phyloP scores from a whole-genome alignment of 75 land plant genomes.

The Azolla pinnata region DNA sequence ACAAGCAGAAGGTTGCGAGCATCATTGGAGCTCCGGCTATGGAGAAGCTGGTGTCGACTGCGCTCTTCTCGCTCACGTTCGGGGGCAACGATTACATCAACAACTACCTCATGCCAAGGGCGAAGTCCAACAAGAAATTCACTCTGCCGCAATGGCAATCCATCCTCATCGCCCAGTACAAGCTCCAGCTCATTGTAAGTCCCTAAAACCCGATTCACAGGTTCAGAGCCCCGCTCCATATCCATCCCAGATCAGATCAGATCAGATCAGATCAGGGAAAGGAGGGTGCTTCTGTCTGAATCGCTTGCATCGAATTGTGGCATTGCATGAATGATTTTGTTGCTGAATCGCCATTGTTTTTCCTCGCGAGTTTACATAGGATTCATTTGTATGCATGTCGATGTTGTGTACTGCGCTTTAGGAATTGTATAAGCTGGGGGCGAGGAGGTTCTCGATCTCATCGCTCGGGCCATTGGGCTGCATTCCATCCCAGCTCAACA shows the following conservation, averaged over 20 bases:
- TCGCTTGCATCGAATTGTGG: too few relatives aligned
- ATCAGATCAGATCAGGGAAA: too few relatives aligned
- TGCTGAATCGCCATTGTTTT: too few relatives aligned
- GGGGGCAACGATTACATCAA: slow-evolving; percentile 68
- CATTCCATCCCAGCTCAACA: slow-evolving; percentile 54
- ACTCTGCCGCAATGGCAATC: slow-evolving; percentile 8
- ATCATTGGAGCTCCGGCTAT: slow-evolving; percentile 15
- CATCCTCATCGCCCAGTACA: slow-evolving; percentile 6
- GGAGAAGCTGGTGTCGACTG: slow-evolving; percentile 9
- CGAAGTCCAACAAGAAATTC: slow-evolving; percentile 11
- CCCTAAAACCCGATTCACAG: neutral
- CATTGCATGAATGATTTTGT: too few relatives aligned
- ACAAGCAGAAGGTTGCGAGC: slow-evolving; percentile 9
- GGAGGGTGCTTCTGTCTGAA: too few relatives aligned
- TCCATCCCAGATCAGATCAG: too few relatives aligned
- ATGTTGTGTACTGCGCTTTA: slow-evolving; percentile 12
- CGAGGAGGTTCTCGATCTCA: slow-evolving; percentile 50
- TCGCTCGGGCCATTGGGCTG: slow-evolving; percentile 73
- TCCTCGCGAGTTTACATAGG: neutral
- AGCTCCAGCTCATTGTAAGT: slow-evolving; percentile 19
- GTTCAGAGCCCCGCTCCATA: too few relatives aligned
- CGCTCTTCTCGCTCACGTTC: slow-evolving; percentile 27
- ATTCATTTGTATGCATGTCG: too few relatives aligned
- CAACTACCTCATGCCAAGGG: slow-evolving; percentile 44
- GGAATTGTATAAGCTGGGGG: slow-evolving; percentile 76